Base-by-base conservation (phyloP, 768 basidiomycete species). In the Scleroderma bovista region DNA sequence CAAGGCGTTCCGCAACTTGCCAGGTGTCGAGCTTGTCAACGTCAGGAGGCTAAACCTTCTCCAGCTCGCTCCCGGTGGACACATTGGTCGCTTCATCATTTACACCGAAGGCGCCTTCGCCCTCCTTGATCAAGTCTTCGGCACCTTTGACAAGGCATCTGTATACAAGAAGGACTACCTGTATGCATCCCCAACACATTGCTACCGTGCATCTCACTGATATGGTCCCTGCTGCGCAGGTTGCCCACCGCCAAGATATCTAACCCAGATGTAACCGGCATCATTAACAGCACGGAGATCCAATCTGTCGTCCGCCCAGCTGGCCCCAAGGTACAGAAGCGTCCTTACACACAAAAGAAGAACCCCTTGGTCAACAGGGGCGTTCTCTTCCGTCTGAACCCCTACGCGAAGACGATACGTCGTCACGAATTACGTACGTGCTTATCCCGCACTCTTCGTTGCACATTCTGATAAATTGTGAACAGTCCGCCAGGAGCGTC, bases 261-360 rank as follows among this genome's bases (percentile, higher is more conserved):
- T 72, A 93, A 97, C 79, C 88, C 94, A 47, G 95, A 99, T 62
- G 85, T 98, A 60, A 94, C 95, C 60, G 88, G 94, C 57, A 75
- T 98, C 65, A 99, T 98, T 80, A 95, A 97, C 83, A 93, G 89
- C 69, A 84, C 88, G 54, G 96, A 97, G 76, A 96, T 99, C 69
- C 96, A 99, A 72, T 87, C 94, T 40, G 87, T 96, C 64, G 81
- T 96, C 62, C 92, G 95, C 63, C 88, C 88, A 48, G 93, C 90
- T 51, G 87, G 88, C 60, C 75, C 83, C 55, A 88, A 90, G 72
- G 66, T 74, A 54, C 85, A 87, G 73, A 96, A 94, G 74, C 86
- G 94, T 65, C 93, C 93, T 53, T 93, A 89, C 90, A 90, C 93
- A 56, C 94, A 97, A 77, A 93, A 93, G 88, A 97, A 98, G 87